Evolutionary conservation across 129 eudicot species (phyloP).

Genomic region (Tanacetum coccineum): DNA sequence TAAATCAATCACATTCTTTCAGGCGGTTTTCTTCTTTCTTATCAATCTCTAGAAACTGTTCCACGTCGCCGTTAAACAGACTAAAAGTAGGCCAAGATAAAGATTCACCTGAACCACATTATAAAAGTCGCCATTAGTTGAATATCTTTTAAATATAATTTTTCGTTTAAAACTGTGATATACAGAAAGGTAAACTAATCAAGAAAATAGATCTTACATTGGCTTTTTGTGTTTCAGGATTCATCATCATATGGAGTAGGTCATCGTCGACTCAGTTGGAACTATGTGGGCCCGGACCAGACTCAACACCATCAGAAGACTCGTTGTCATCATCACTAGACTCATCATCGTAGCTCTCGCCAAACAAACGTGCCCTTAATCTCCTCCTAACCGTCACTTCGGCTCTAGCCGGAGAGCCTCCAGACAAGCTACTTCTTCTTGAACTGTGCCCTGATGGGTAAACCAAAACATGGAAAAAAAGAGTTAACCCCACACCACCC

Average conservation of each 20-base stretch:
- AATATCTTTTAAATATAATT: not conserved
- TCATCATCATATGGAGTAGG: slow-evolving; percentile 40
- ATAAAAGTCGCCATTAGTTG: not conserved
- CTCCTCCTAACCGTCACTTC: slow-evolving; percentile 48
- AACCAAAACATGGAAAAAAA: slow-evolving; percentile 54
- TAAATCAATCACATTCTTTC: not conserved
- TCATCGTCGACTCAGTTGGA: slow-evolving; percentile 22
- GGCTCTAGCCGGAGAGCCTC: slow-evolving; percentile 45
- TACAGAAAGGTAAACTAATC: not conserved
- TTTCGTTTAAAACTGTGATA: not conserved
- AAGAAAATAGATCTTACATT: slow-evolving; percentile 19
- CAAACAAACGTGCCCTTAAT: slow-evolving; percentile 54
- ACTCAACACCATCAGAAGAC: slow-evolving; percentile 42
- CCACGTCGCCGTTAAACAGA: not conserved
- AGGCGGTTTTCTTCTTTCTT: not conserved
- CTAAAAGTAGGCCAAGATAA: not conserved
- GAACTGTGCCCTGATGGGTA: slow-evolving; percentile 35
- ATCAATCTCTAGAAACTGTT: not conserved
- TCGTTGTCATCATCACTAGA: slow-evolving; percentile 43
- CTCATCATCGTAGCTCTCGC: slow-evolving; percentile 50
- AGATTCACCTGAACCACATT: slow-evolving; percentile 7
- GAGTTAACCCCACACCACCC: slow-evolving; percentile 54
- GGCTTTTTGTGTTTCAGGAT: slow-evolving; percentile 14
- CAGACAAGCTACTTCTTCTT: slow-evolving; percentile 52
- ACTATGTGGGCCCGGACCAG: slow-evolving; percentile 27